Conservation (phyloP, 2,329 filamentous ascomycete genomes). For the Shiraia sp. region DNA sequence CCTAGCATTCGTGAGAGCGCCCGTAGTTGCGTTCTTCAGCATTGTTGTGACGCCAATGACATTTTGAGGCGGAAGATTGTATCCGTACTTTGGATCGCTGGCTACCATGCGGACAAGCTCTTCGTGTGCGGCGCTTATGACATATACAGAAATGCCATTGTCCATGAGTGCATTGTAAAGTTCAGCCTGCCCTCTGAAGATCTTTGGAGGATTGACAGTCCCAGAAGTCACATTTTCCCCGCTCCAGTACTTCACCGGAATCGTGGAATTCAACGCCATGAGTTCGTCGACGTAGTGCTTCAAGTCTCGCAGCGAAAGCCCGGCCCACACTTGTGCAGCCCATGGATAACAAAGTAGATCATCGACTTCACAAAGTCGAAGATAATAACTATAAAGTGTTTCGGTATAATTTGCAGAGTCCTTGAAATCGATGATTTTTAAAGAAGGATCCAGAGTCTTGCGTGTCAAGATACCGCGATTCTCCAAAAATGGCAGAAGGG, state of each 20-base stretch:
- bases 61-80: slow-evolving; percentile 34
- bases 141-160: slow-evolving; percentile 35
- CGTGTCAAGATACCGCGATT: slow-evolving; percentile 37
- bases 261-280: slow-evolving; percentile 28
- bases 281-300: slow-evolving; percentile 36
- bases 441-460: slow-evolving; percentile 30
- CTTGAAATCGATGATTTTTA: slow-evolving; percentile 38
- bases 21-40: slow-evolving; percentile 30
- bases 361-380: slow-evolving; percentile 34
- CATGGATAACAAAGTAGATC: slow-evolving; percentile 37
- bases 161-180: slow-evolving; percentile 36
- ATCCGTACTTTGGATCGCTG: slow-evolving; percentile 37
- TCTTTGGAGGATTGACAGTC: slow-evolving; percentile 25
- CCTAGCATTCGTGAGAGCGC: slow-evolving; percentile 30
- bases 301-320: slow-evolving; percentile 27
- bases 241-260: slow-evolving; percentile 32
- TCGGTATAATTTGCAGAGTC: slow-evolving; percentile 38
- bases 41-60: slow-evolving; percentile 38
- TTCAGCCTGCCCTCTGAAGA: slow-evolving; percentile 32
- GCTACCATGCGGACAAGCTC: slow-evolving; percentile 40
- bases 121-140: slow-evolving; percentile 35
- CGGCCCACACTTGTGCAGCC: slow-evolving; percentile 34
- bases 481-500: slow-evolving; percentile 34
- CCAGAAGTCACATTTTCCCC: slow-evolving; percentile 24
- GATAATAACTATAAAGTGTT: slow-evolving; percentile 36